Percentiles rank a stretch among this genome's conserved stretches.
Conservation (phyloP, 805 yeast genomes). For the Saccharomycopsis sp. region DNA sequence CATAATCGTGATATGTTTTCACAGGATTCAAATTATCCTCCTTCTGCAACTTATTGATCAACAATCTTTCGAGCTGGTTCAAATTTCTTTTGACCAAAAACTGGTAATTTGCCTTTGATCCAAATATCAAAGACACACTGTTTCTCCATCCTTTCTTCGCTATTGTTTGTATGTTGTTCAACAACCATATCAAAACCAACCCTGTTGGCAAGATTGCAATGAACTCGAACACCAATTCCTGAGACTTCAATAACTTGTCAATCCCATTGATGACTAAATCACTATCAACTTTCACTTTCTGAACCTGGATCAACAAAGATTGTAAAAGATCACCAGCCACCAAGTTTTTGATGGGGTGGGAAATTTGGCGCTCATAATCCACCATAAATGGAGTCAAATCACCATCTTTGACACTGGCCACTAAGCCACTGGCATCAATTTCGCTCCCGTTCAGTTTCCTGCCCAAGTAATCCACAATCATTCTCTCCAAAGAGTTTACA, state of each 20-base stretch:
- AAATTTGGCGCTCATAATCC: conserved; percentile 68
- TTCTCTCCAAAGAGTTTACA: conserved; percentile 69
- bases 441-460: conserved; percentile 24
- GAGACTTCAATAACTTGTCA: conserved; percentile 80
- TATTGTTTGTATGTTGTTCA: conserved; percentile 27
- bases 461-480: conserved; percentile 62
- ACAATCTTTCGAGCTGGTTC: conserved; percentile 50
- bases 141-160: conserved; percentile 32
- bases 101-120: too few relatives aligned
- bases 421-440: conserved; percentile 16
- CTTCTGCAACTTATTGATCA: too few relatives aligned
- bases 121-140: too few relatives aligned
- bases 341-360: conserved; percentile 54
- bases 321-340: conserved; percentile 66
- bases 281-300: conserved; percentile 93
- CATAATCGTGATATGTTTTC: conserved; percentile 38
- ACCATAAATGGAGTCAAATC: conserved; percentile 73
- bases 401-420: conserved; percentile 46
- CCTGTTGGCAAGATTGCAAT: conserved; percentile 82
- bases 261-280: conserved; percentile 84
- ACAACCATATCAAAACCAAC: conserved; percentile 43
- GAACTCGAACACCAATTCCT: conserved; percentile 87
- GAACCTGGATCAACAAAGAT: conserved; percentile 81
- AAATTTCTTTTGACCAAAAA: too few relatives aligned
- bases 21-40: too few relatives aligned